Conservation (phyloP, 495 filamentous ascomycete species). For the Talaromyces proteolyticus region DNA sequence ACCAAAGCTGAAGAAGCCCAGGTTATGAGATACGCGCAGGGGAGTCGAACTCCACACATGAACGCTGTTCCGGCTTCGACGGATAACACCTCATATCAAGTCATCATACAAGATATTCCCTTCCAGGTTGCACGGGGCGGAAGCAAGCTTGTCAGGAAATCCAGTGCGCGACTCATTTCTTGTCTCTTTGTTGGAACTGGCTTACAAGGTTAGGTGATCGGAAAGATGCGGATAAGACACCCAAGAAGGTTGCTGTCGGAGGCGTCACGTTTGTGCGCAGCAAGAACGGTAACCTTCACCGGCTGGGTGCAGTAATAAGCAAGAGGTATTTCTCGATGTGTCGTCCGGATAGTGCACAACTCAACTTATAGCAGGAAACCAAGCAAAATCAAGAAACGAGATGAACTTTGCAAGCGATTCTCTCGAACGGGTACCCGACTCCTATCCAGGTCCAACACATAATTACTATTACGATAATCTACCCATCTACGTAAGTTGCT, state of each 20-base stretch:
- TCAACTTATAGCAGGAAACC: conserved; percentile 30
- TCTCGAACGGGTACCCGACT: conserved; percentile 79
- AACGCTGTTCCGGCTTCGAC: conserved; percentile 27
- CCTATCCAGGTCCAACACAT: conserved; percentile 15
- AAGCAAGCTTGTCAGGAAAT: conserved; percentile 74
- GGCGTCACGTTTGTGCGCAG: conserved; percentile 85
- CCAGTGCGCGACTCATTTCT: conserved; percentile 47
- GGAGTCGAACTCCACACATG: conserved; percentile 15
- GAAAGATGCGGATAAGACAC: conserved; percentile 63
- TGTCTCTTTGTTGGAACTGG: conserved; percentile 5
- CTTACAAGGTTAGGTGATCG: conserved; percentile 55
- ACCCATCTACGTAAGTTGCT: conserved; percentile 4
- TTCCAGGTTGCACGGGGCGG: conserved; percentile 74
- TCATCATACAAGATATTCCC: conserved; percentile 67
- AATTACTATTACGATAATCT: conserved; percentile 6
- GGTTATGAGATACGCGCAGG: conserved; percentile 39
- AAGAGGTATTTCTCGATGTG: conserved; percentile 24
- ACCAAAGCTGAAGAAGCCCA: conserved; percentile 60
- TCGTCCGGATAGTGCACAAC: conserved; percentile 3
- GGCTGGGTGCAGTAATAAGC: conserved; percentile 41
- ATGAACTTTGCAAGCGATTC: conserved; percentile 83
- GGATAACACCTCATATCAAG: conserved; percentile 48
- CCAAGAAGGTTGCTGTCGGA: conserved; percentile 69
- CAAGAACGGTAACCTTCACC: conserved; percentile 87
- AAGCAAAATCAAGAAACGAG: conserved; percentile 57